phyloP scores from a whole-genome alignment of 2,329 filamentous ascomycete genomes.

The Penicillium carneum region DNA sequence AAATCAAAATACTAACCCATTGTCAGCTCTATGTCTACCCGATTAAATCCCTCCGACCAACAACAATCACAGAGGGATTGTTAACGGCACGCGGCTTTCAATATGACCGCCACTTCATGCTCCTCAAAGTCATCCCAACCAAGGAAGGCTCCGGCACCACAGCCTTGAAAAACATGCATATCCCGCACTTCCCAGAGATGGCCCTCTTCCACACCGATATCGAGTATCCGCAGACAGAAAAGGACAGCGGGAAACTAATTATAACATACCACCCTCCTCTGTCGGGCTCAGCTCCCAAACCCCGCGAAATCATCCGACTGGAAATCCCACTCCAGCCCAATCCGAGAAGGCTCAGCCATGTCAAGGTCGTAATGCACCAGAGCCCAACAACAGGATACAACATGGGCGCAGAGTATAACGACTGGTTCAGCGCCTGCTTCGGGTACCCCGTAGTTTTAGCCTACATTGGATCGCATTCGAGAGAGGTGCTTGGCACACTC shows the following conservation, averaged over 20 bases:
- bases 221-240: conserved; percentile 36
- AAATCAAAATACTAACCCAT: neutral
- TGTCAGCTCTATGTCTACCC: conserved; percentile 73
- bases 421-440: conserved; percentile 73
- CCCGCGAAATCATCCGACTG: conserved; percentile 45
- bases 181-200: conserved; percentile 65
- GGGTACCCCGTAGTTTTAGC: conserved; percentile 68
- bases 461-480: conserved; percentile 68
- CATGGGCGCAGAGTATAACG: conserved; percentile 67
- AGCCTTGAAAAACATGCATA: conserved; percentile 64
- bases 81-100: conserved; percentile 68
- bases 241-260: conserved; percentile 46
- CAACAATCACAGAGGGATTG: conserved; percentile 61
- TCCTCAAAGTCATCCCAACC: conserved; percentile 60
- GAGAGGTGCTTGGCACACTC: conserved; percentile 68
- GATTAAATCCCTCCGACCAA: conserved; percentile 73
- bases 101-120: conserved; percentile 75
- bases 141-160: conserved; percentile 25
- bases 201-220: conserved; percentile 70
- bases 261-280: conserved; percentile 50
- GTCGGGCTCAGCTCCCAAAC: conserved; percentile 34
- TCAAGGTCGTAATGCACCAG: conserved; percentile 66
- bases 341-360: conserved; percentile 53
- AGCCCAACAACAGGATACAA: conserved; percentile 67
- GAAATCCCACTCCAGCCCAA: conserved; percentile 66